Evolutionary conservation across 2,329 filamentous ascomycete species (phyloP), one percentile per base, ranked within the genome.

Genomic region (Aspergillus glaucus): DNA sequence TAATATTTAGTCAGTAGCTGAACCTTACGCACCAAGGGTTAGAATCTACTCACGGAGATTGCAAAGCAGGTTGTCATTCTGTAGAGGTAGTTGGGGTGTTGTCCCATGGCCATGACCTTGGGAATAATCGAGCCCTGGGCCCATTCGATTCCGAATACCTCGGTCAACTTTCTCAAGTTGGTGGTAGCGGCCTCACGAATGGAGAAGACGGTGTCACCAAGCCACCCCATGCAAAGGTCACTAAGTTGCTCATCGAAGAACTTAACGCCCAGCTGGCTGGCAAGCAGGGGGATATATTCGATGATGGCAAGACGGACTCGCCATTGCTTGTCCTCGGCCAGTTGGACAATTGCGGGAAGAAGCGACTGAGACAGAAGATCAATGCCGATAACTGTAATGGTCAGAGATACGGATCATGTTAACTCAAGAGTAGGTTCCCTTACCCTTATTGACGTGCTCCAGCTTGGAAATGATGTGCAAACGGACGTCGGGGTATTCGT

Each of bases 31-130:
- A 19, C 43, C n/a, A 3, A 4, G 15, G 4, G 37, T 2, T 19
- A 19, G 17, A 36, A 9, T 17, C 3, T 28, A 80, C 88, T 78
- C 80, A 98, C 93, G 61, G 90, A 92, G 58, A 98, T 94, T 54
- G 93, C 93, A 70, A 98, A 98, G 75, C 92, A 97, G n/a, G 93
- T 98, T 8, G 93, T 98, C 93, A 98, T 98, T 68, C 93, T 83
- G 80, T 98, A 98, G 46, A 98, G 85, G 70, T 98, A 98, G 76
- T 98, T 98, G 53, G 92, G 89, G 69, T 98, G 93, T 66, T 89
- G 88, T 51, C 93, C 93, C 93, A 98, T 97, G 34, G 87, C 88
- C 80, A 95, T 93, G 56, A 98, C 93, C 77, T 97, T 97, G 52
- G 93, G 93, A 61, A 98, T 95, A 64, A 98, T 98, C 43, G 91